Conservation (phyloP, 176 grass and related monocot genomes). For the Neostapfia colusana region DNA sequence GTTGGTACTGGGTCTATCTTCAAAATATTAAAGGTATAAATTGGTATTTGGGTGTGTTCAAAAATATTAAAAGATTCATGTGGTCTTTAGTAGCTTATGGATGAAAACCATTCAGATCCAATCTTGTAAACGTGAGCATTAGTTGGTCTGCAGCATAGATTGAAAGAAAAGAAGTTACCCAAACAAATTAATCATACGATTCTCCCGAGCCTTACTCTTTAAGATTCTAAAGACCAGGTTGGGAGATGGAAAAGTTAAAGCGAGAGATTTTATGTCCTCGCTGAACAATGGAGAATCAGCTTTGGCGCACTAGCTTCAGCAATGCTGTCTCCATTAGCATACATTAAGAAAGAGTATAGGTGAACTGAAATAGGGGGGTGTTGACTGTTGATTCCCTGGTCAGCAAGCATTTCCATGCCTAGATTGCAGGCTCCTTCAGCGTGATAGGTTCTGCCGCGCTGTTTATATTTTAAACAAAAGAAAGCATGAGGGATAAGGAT, state of each 20-base stretch:
- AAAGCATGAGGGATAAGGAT: background rate
- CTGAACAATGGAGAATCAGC: slow-evolving; percentile 23
- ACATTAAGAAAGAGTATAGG: background rate
- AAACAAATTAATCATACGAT: background rate
- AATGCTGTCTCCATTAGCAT: slow-evolving; percentile 34
- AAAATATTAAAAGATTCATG: background rate
- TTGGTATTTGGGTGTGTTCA: too few relatives aligned
- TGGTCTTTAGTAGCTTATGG: background rate
- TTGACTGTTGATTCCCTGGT: background rate
- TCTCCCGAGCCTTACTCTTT: background rate
- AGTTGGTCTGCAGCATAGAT: background rate
- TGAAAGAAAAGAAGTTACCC: slow-evolving; percentile 2
- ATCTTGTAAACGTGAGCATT: background rate
- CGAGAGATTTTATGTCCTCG: background rate
- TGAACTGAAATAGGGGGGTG: background rate
- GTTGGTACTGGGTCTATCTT: background rate
- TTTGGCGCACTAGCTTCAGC: slow-evolving; percentile 20
- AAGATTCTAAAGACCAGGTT: slow-evolving; percentile 20
- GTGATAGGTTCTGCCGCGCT: slow-evolving; percentile 7
- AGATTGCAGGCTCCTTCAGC: slow-evolving; percentile 14
- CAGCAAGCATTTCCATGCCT: background rate
- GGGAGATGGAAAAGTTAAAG: slow-evolving; percentile 17
- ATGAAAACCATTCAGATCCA: background rate
- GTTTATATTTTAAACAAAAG: background rate
- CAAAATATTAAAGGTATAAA: background rate